Percentiles rank a stretch among this genome's conserved stretches.
Evolutionary conservation across 768 basidiomycete species (phyloP).

Genomic region (Suillus weaverae): DNA sequence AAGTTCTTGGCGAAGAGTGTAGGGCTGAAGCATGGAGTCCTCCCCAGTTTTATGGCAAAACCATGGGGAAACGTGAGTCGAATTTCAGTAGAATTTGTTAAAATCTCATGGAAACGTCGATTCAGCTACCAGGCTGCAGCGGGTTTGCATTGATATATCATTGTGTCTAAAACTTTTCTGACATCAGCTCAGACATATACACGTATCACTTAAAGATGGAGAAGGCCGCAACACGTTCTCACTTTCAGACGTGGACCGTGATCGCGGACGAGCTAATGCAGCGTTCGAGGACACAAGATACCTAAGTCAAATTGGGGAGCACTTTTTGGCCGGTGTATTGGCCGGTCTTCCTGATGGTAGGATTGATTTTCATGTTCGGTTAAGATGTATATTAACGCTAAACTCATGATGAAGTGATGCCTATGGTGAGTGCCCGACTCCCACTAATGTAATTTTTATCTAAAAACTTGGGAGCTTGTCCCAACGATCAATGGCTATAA

Average conservation of each 20-base stretch:
- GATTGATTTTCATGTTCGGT: constrained; percentile 19
- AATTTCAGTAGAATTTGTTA: constrained; percentile 4
- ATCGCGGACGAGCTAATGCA: constrained; percentile 67
- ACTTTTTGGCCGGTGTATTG: constrained; percentile 92
- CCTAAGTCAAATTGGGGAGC: constrained; percentile 81
- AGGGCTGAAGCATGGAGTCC: constrained; percentile 83
- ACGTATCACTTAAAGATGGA: constrained; percentile 78
- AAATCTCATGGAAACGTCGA: constrained; percentile 4
- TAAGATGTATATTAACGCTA: not conserved
- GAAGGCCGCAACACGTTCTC: constrained; percentile 82
- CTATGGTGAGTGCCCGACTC: constrained; percentile 55
- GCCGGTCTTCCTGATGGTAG: constrained; percentile 87
- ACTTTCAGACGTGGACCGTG: constrained; percentile 56
- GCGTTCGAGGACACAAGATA: constrained; percentile 80
- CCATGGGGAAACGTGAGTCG: constrained; percentile 84
- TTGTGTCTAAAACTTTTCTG: not conserved
- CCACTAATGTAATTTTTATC: not conserved
- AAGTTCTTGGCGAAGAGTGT: constrained; percentile 91
- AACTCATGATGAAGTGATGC: constrained; percentile 60
- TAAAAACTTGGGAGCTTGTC: constrained; percentile 52
- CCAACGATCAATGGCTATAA: constrained; percentile 98
- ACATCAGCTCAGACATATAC: constrained; percentile 66
- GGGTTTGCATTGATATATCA: constrained; percentile 52
- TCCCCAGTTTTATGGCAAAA: constrained; percentile 98
- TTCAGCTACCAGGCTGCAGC: constrained; percentile 90